Evolutionary conservation across 179 eudicot genomes (phyloP).

Genomic region (Drosera spatulata): DNA sequence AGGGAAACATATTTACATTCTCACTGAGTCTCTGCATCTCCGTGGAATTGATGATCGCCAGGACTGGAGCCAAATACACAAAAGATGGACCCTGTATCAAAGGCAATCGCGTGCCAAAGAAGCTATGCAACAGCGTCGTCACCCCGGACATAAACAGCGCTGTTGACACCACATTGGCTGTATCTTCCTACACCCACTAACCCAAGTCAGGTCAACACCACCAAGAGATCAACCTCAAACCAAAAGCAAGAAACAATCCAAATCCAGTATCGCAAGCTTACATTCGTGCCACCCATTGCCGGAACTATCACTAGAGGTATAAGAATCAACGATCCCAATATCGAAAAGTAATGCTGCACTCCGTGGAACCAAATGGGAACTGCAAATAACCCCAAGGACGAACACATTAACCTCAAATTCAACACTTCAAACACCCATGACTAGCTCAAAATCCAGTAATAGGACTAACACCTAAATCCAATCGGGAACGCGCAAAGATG

Average conservation of each 20-base stretch:
- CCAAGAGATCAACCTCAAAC: neutral
- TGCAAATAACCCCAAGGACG: conserved; percentile 21
- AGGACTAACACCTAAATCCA: too few species aligned
- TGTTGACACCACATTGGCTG: conserved; percentile 77
- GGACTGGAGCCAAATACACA: conserved; percentile 87
- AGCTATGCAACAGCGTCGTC: conserved; percentile 74
- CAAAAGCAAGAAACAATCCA: neutral
- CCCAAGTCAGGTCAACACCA: conserved; percentile 35
- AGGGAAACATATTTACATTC: conserved; percentile 44
- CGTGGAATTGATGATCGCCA: conserved; percentile 82
- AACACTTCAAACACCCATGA: neutral
- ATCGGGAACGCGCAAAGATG: too few species aligned
- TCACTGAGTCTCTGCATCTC: conserved; percentile 77
- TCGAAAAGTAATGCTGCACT: conserved; percentile 78
- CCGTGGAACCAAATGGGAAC: conserved; percentile 88
- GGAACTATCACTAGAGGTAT: conserved; percentile 89
- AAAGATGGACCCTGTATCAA: conserved; percentile 93
- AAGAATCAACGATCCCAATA: conserved; percentile 81
- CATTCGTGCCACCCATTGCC: conserved; percentile 88
- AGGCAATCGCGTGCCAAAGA: conserved; percentile 85
- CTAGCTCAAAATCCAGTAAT: too few species aligned
- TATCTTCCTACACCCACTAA: conserved; percentile 83
- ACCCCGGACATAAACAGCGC: conserved; percentile 82
- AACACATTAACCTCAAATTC: neutral
- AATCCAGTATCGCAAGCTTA: conserved; percentile 25